Percentiles rank a stretch among this genome's conserved stretches.
Conservation (phyloP, 1,284 basidiomycete genomes). For the Malassezia furfur region DNA sequence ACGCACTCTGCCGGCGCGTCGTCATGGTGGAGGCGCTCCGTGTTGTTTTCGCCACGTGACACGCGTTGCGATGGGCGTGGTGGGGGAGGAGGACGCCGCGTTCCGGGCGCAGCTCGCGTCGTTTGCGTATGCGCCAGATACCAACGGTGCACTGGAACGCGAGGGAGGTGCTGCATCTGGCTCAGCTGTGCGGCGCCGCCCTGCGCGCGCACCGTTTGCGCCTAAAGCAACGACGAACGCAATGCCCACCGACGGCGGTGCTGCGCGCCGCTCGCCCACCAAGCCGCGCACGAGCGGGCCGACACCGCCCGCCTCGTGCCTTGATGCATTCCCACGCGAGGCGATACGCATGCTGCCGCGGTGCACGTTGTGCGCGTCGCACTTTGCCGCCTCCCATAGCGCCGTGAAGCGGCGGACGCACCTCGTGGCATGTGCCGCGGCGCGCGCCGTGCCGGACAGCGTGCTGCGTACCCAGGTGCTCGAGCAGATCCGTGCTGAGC, state of each 20-base stretch:
- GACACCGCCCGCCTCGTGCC: not conserved
- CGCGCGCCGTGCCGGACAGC: not conserved
- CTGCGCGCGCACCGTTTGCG: no score
- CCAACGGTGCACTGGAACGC: no score
- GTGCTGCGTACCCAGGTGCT: not conserved
- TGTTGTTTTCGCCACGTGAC: slow-evolving; percentile 1
- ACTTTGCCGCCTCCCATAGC: not conserved
- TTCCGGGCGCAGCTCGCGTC: not conserved
- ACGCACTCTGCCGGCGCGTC: not conserved
- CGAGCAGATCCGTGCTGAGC: not conserved
- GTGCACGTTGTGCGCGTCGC: slow-evolving; percentile 7
- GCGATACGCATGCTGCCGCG: slow-evolving; percentile 4
- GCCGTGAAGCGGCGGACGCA: slow-evolving; percentile 9
- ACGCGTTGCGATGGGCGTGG: not conserved
- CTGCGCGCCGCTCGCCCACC: no score
- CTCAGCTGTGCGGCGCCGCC: no score
- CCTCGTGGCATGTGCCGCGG: slow-evolving; percentile 5
- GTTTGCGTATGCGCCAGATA: not conserved
- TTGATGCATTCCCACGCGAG: not conserved
- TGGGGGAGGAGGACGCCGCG: not conserved
- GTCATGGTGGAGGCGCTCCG: not conserved
- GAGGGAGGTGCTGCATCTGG: no score
- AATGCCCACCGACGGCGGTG: no score
- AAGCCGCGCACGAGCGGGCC: no score
- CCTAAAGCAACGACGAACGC: no score